A percentile compares a stretch with the other conserved stretches of the same genome.
phyloP scores from a whole-genome alignment of 1,284 basidiomycete species.

The Naganishia cerealis region DNA sequence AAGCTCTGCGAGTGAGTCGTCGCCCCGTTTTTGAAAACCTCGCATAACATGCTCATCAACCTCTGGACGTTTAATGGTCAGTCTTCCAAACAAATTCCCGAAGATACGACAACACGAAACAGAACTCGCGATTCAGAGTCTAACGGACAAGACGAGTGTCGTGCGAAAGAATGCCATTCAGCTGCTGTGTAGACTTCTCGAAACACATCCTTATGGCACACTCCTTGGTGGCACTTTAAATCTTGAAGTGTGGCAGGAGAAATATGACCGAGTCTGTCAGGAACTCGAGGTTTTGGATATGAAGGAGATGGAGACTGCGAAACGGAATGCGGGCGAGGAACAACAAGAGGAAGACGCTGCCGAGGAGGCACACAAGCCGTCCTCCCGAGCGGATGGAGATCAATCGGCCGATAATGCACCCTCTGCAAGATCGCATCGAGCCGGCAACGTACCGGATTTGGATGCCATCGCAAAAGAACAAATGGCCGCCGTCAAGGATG shows the following conservation, averaged over 20 bases:
- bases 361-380: constrained; percentile 37
- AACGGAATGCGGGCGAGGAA: constrained; percentile 54
- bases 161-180: constrained; percentile 83
- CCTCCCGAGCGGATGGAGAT: constrained; percentile 27
- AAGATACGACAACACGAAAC: constrained; percentile 79
- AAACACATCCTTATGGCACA: constrained; percentile 85
- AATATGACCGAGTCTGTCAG: constrained; percentile 62
- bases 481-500: constrained; percentile 64
- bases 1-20: constrained; percentile 63
- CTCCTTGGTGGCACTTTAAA: constrained; percentile 82
- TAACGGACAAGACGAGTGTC: constrained; percentile 86
- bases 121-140: constrained; percentile 69
- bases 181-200: constrained; percentile 72
- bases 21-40: neutral
- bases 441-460: constrained; percentile 55
- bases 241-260: constrained; percentile 69
- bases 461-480: constrained; percentile 64
- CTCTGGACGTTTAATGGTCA: constrained; percentile 39
- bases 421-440: constrained; percentile 5
- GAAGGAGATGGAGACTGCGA: constrained; percentile 55
- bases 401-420: constrained; percentile 54
- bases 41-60: constrained; percentile 43
- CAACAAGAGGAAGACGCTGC: constrained; percentile 42
- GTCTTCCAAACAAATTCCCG: constrained; percentile 78
- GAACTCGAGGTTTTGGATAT: constrained; percentile 65